Evolutionary conservation across 495 filamentous ascomycete species (phyloP).

Genomic region (Sordaria brevicollis): DNA sequence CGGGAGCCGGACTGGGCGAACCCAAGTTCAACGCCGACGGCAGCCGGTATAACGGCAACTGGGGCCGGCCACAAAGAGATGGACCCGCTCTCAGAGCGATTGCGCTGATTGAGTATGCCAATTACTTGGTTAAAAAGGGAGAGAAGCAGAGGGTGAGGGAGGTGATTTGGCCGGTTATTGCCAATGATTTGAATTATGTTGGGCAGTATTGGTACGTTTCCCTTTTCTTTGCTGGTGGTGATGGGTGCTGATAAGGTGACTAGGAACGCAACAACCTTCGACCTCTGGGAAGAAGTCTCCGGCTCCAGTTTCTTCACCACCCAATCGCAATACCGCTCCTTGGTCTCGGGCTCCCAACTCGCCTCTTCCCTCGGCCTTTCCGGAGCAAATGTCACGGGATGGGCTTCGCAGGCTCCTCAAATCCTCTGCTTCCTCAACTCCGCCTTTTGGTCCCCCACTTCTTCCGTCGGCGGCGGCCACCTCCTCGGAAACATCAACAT

Average conservation of each 20-base stretch:
- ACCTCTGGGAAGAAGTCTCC: slow-evolving; percentile 62
- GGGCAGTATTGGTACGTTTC: slow-evolving; percentile 50
- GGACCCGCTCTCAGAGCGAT: slow-evolving; percentile 57
- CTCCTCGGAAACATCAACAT: slow-evolving; percentile 42
- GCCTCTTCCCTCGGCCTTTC: slow-evolving; percentile 30
- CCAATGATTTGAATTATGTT: slow-evolving; percentile 55
- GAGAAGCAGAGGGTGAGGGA: slow-evolving; percentile 24
- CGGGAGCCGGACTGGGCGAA: slow-evolving; percentile 40
- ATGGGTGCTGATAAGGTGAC: no score
- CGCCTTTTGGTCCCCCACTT: no score
- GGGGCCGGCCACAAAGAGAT: slow-evolving; percentile 52
- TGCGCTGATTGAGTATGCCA: slow-evolving; percentile 34
- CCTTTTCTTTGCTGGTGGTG: neutral
- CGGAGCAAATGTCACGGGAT: slow-evolving; percentile 28
- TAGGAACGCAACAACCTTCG: slow-evolving; percentile 48
- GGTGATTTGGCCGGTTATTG: slow-evolving; percentile 49
- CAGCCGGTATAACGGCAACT: slow-evolving; percentile 14
- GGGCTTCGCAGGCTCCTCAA: slow-evolving; percentile 40
- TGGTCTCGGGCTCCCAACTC: slow-evolving; percentile 48
- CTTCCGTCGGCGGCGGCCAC: slow-evolving; percentile 52
- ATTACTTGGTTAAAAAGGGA: slow-evolving; percentile 33
- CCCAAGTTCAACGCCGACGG: slow-evolving; percentile 36
- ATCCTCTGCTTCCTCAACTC: slow-evolving; percentile 49
- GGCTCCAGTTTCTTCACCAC: slow-evolving; percentile 47
- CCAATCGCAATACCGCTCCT: slow-evolving; percentile 31